Conservation (phyloP, 192 early-diverging fungal genomes). For the Diversispora epigaea region DNA sequence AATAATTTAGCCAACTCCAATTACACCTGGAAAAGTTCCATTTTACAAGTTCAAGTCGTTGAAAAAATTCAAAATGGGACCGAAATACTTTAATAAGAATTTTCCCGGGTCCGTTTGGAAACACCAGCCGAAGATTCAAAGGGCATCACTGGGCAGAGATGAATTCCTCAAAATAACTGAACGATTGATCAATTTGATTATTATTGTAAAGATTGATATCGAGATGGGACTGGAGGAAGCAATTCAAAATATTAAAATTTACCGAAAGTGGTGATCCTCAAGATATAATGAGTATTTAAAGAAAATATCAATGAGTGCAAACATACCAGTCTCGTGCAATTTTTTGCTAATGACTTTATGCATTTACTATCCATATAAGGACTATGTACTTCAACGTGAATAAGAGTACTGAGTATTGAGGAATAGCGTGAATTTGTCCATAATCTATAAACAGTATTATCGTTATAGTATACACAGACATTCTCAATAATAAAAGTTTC, state of each 20-base stretch:
- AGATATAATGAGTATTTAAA: too few species aligned
- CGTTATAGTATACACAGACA: too few species aligned
- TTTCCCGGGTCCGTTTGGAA: constrained; percentile 21
- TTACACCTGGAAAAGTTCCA: constrained; percentile 25
- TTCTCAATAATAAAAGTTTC: constrained; percentile 22
- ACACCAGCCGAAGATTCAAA: constrained; percentile 28
- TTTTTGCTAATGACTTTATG: constrained; percentile 20
- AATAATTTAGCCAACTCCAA: not conserved
- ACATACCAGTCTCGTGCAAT: constrained; percentile 27
- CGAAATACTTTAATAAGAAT: constrained; percentile 12
- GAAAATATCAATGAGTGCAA: not conserved
- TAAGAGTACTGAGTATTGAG: too few species aligned
- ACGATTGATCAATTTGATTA: too few species aligned
- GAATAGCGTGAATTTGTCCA: too few species aligned
- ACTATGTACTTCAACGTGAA: too few species aligned
- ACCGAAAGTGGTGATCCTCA: too few species aligned
- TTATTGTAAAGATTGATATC: constrained; percentile 28
- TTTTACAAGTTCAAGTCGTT: constrained; percentile 31
- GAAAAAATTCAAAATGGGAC: constrained; percentile 11
- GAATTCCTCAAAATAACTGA: not conserved
- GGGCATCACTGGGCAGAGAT: not conserved
- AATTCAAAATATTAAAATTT: not conserved
- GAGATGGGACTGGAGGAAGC: constrained; percentile 19
- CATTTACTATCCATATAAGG: constrained; percentile 19
- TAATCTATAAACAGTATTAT: too few species aligned